Evolutionary conservation across 1,284 basidiomycete genomes (phyloP), one percentile per base, ranked within the genome.

Genomic region (Xanthoconium separans): DNA sequence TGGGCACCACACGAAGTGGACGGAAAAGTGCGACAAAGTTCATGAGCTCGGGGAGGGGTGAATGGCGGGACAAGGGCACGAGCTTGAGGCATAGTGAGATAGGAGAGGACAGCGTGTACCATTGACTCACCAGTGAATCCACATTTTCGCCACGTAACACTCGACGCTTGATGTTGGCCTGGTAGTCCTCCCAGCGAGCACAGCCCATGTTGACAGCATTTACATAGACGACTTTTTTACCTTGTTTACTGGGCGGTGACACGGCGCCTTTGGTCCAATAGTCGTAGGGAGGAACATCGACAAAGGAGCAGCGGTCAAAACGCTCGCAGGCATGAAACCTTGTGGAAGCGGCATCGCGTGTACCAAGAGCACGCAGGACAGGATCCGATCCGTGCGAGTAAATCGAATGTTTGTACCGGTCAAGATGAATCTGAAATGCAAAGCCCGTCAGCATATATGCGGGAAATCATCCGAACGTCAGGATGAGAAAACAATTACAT

Each of bases 251-350:
- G 3, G 52, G 53, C 1, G 66, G 68, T 2, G 57, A 57, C 4
- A 47, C 33, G 4, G 42, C 40, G 2, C 52, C 52, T 27, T 50
- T 52, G 6, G 27, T 8, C 42, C 42, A 55, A 39, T 56, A 62
- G n/a, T 65, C 58, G 27, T 62, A 65, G 9, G 49, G 42, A 50
- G 65, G 68, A 1, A 82, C 77, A 18, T 77, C 77, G 29, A 90
- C 82, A 52, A 81, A 76, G 4, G 79, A 70, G 65, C 95, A 97
- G 15, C 88, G 82, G 64, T 85, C 77, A 51, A 85, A 86, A 1
- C 91, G 81, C 64, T 97, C 94, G 63, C 95, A 98, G 0, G 94
- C 93, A 65, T 98, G 95, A 64, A 97, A 96, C 0, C 93, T 83
- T 0, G 90, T 89, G 2, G 72, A 69, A 1, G 69, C 63, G 7